phyloP scores from a whole-genome alignment of 1,284 basidiomycete genomes.

The Cystobasidiaceae sp. region DNA sequence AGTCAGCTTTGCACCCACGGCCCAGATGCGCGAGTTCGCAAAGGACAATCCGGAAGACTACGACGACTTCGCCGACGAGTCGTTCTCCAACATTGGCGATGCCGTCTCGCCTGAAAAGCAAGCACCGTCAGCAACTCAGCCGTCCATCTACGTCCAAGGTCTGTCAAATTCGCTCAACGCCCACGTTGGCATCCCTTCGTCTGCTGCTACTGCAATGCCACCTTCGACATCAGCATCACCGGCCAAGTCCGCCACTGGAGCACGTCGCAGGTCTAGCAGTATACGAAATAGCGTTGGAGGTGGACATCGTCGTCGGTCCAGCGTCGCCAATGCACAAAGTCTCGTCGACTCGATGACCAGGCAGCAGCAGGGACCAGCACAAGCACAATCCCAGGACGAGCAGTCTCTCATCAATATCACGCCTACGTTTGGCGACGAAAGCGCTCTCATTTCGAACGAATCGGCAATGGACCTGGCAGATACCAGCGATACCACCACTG shows the following conservation, averaged over 20 bases:
- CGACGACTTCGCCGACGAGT: neutral
- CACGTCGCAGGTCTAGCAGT: conserved; percentile 1
- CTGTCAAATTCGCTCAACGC: neutral
- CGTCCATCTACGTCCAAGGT: neutral
- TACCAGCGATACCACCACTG: conserved; percentile 13
- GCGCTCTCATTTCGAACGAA: conserved; percentile 1
- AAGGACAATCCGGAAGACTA: too few relatives aligned
- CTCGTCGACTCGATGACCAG: conserved; percentile 4
- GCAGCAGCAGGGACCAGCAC: neutral
- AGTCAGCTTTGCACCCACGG: conserved; percentile 31
- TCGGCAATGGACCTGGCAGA: conserved; percentile 26
- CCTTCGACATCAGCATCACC: conserved; percentile 1
- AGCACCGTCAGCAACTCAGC: neutral
- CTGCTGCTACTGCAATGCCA: neutral
- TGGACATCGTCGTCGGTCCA: conserved; percentile 23
- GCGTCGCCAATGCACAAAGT: conserved; percentile 20
- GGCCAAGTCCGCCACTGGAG: neutral
- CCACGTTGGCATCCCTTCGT: neutral
- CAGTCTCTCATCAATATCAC: neutral
- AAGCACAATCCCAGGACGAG: neutral
- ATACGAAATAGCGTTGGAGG: neutral
- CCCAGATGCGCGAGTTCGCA: conserved; percentile 30
- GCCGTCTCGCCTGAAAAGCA: neutral
- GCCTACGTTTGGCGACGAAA: conserved; percentile 6
- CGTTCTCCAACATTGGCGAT: neutral